Percentiles rank a stretch among this genome's conserved stretches.
Evolutionary conservation across 2,329 filamentous ascomycete species (phyloP).

Genomic region (Aspergillus hortae): DNA sequence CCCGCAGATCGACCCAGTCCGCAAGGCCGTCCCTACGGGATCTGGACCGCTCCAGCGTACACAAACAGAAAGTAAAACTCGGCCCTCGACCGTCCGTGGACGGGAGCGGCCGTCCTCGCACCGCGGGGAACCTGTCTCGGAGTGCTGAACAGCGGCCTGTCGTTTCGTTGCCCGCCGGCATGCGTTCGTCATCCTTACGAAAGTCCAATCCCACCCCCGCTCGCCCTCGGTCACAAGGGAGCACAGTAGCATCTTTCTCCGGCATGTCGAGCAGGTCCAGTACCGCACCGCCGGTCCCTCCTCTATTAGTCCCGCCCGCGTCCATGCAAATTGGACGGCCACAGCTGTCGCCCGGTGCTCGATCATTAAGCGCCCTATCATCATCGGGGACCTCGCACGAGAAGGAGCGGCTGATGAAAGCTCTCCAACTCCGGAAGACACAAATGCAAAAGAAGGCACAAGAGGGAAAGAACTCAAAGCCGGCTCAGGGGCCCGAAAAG

Average conservation of each 20-base stretch:
- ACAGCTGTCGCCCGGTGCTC: conserved; percentile 36
- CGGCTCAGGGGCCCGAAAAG: conserved; percentile 12
- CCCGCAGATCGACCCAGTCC: conserved; percentile 39
- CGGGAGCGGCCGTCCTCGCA: conserved; percentile 59
- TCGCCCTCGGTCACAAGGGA: conserved; percentile 45
- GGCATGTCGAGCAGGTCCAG: conserved; percentile 15
- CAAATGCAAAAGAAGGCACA: conserved; percentile 53
- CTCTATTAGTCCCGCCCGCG: conserved; percentile 36
- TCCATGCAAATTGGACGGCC: conserved; percentile 32
- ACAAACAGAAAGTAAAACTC: conserved; percentile 71
- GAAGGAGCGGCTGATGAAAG: conserved; percentile 90
- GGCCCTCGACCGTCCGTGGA: conserved; percentile 74
- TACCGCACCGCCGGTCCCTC: conserved; percentile 34
- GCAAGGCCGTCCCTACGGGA: conserved; percentile 44
- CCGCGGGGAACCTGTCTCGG: conserved; percentile 48
- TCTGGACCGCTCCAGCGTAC: conserved; percentile 38
- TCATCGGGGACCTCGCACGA: conserved; percentile 72
- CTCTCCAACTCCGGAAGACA: conserved; percentile 82
- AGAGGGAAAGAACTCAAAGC: conserved; percentile 23
- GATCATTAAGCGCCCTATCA: conserved; percentile 44
- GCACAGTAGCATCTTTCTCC: conserved; percentile 27
- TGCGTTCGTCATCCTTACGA: conserved; percentile 58
- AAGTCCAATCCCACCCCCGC: conserved; percentile 47
- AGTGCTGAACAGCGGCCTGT: conserved; percentile 62
- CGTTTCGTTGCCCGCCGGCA: conserved; percentile 74